Evolutionary conservation across 2,329 filamentous ascomycete species (phyloP).

Genomic region (Neonectria punicea): DNA sequence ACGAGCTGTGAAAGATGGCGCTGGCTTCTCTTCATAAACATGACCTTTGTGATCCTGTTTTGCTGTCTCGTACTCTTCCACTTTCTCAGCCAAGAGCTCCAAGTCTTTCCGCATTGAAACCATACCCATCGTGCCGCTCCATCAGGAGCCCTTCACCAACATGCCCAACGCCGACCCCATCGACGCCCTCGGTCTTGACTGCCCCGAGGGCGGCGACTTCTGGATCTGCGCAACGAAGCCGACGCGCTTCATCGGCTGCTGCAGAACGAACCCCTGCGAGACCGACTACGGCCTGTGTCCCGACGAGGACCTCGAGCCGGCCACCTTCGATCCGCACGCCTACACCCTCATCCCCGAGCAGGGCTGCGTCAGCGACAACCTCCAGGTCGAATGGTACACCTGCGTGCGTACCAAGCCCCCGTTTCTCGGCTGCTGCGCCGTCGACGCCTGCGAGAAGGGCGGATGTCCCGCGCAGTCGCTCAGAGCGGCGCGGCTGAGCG

Average conservation of each 20-base stretch:
- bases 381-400: constrained; percentile 46
- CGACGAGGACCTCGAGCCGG: constrained; percentile 33
- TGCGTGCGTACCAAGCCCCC: constrained; percentile 45
- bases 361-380: constrained; percentile 41
- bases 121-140: not conserved
- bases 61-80: not conserved
- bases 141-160: not conserved
- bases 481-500: constrained; percentile 31
- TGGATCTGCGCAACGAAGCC: constrained; percentile 50
- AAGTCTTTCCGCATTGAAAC: not conserved
- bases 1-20: not conserved
- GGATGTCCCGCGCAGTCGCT: constrained; percentile 28
- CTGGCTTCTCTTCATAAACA: not conserved
- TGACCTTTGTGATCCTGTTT: rapidly evolving
- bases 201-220: constrained; percentile 47
- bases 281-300: constrained; percentile 31
- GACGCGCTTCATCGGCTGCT: constrained; percentile 54
- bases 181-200: constrained; percentile 42
- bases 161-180: constrained; percentile 27
- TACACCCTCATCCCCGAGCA: constrained; percentile 46
- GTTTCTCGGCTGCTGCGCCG: constrained; percentile 53
- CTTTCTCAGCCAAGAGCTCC: not conserved
- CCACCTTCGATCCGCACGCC: constrained; percentile 43
- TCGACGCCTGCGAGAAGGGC: constrained; percentile 34
- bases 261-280: constrained; percentile 48